Evolutionary conservation across 148 eudicot genomes (phyloP), one percentile per base, ranked within the genome.

Genomic region (Vaccinium darrowii): DNA sequence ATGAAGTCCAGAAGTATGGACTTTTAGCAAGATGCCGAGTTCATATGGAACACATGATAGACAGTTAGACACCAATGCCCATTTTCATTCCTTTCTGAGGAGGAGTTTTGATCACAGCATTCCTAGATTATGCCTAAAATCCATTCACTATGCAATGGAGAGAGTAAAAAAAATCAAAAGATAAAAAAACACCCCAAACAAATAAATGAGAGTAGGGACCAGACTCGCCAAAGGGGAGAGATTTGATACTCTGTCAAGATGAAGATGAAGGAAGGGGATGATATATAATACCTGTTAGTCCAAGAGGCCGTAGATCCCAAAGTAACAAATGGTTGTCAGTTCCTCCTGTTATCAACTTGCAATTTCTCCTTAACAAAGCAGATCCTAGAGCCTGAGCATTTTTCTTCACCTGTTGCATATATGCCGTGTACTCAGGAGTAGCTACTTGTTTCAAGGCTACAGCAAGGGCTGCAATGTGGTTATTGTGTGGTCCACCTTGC

Each of bases 401-500:
- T 88, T 81, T 94, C 92, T 91, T 97, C 63, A 97, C 99, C 85
- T 97, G 99, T 74, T 95, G 96, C 98, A 94, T 94, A 84, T 95
- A 95, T 53, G 92, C 88, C 86, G 91, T 97, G 89, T 92, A 97
- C 87, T 92, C 98, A 47, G 92, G 92, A 53, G 98, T 92, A 88
- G 92, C 91, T 58, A 92, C 96, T 87, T 97, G 98, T 85, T 95
- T 97, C 92, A 97, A 88, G 76, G 96, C 98, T 87, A 97, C 86
- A 62, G 99, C 99, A 62, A 97, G 98, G 82, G 98, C 99, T 67
- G 98, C 99, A 86, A 94, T 95, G 90, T 94, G 98, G 87, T 97
- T 94, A 83, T 95, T 97, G 89, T 95, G 99, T 19, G 99, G 99
- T 21, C 99, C 99, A 85, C 99, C 99, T 87, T 97, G 99, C 87